Conservation (phyloP, 345 rosid species). For the Mangifera indica region DNA sequence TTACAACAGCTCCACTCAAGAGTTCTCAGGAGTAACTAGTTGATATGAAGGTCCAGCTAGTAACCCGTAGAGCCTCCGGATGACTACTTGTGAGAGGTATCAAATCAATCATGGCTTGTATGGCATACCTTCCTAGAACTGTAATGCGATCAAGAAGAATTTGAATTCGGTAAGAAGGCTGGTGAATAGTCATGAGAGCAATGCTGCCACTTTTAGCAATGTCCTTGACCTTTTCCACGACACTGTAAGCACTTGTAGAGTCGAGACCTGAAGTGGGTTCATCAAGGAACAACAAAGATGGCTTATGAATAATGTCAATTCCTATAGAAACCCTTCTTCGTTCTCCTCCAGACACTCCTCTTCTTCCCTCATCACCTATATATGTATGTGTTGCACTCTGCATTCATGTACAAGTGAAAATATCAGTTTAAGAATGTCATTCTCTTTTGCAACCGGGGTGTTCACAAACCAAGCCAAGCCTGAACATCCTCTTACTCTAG, state of each 20-base stretch:
- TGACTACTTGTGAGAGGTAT: no score
- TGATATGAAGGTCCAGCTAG: no score
- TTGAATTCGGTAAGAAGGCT: constrained; percentile 61
- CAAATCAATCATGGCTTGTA: no score
- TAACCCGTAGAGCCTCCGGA: no score
- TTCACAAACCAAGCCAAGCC: no score
- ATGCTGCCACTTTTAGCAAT: constrained; percentile 75
- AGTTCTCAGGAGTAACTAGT: no score
- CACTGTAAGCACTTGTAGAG: constrained; percentile 79
- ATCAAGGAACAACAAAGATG: constrained; percentile 71
- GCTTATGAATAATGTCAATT: constrained; percentile 81
- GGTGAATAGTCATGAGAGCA: constrained; percentile 77
- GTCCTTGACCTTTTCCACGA: constrained; percentile 78
- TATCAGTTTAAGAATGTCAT: no score
- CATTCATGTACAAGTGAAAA: no score
- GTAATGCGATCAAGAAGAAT: constrained; percentile 57
- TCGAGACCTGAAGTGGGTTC: constrained; percentile 94
- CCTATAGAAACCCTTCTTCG: constrained; percentile 78
- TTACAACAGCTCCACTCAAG: no score
- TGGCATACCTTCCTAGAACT: constrained; percentile 36
- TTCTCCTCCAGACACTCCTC: constrained; percentile 79
- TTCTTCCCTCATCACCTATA: constrained; percentile 76
- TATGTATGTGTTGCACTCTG: constrained; percentile 50
- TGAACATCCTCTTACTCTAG: no score
- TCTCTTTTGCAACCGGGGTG: no score